Percentiles rank a stretch among this genome's conserved stretches.
phyloP scores from a whole-genome alignment of 352 stramenopile species.

The Phytophthora tubulina region DNA sequence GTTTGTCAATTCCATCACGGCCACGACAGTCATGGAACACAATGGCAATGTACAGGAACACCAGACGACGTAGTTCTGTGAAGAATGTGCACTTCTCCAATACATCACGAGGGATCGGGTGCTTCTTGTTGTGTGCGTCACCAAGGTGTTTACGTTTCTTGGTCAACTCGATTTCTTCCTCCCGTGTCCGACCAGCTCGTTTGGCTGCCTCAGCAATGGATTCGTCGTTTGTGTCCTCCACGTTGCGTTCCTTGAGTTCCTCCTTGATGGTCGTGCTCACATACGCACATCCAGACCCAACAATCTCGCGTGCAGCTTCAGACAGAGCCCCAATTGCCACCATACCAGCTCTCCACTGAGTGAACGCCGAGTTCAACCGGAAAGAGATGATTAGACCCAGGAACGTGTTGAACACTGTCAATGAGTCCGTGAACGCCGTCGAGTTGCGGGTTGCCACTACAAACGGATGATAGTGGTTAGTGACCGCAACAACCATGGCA shows the following conservation, averaged over 20 bases:
- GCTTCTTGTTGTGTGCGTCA: not conserved
- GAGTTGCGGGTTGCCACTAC: constrained; percentile 69
- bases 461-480: constrained; percentile 67
- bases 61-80: constrained; percentile 70
- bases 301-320: constrained; percentile 65
- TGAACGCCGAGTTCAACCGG: constrained; percentile 81
- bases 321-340: constrained; percentile 66
- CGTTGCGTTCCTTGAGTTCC: constrained; percentile 16
- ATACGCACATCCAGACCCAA: constrained; percentile 68
- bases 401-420: constrained; percentile 87
- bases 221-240: constrained; percentile 12
- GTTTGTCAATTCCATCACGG: constrained; percentile 64
- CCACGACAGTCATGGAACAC: constrained; percentile 79
- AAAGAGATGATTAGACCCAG: constrained; percentile 80
- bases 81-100: constrained; percentile 81
- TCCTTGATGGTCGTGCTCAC: constrained; percentile 57
- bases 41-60: constrained; percentile 86
- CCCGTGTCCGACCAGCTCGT: constrained; percentile 8
- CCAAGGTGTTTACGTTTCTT: constrained; percentile 19
- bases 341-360: constrained; percentile 74
- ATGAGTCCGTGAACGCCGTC: constrained; percentile 74
- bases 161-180: constrained; percentile 13
- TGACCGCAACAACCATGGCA: constrained; percentile 48
- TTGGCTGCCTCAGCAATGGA: constrained; percentile 11
- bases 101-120: constrained; percentile 55